Evolutionary conservation across 2,329 filamentous ascomycete species (phyloP), one percentile per base, ranked within the genome.

Genomic region (Penicillium aurantiogriseum): DNA sequence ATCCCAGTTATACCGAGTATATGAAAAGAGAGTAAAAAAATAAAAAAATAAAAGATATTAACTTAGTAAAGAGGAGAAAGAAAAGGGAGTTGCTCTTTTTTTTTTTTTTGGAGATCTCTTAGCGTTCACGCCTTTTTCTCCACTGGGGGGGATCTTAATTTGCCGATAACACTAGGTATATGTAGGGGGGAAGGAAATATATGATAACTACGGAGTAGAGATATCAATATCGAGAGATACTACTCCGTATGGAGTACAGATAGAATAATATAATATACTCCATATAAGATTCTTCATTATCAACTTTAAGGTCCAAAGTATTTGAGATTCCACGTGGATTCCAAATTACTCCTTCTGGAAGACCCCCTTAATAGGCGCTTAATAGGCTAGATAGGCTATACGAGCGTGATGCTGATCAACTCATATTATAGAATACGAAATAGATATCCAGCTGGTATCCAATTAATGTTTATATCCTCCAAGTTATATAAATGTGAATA

Each of bases 101-200:
- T 25, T 57, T 57, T 53, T 17, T 25, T 57, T 57, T 53, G 11
- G 23, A 17, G 50, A 46, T 51, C 50, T 33, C 35, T 58, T 63
- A 64, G 62, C 58, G 62, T 63, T 62, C 33, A 55, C 55, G 58
- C 50, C 57, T 54, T 47, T 52, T 52, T 52, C 65, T 63, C 63
- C 63, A 62, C 54, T 23, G 29, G 43, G 29, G 42, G 25, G 36
- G 49, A 52, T 56, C 40, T 57, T 47, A 66, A 65, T 66, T 66
- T 66, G 60, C 64, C 63, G 44, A 46, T 44, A 25, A 43, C 13
- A 8, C 17, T n/a, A 3, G 9, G 17, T 13, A 7, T n/a, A 44
- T 27, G 42, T 44, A 44, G 40, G 40, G 40, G 35, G 13, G 21
- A 17, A 43, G 3, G 17, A 5, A n/a, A 25, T 25, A 43, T 3